Evolutionary conservation across 345 rosid species (phyloP).

Genomic region (Eucalyptus melliodora): DNA sequence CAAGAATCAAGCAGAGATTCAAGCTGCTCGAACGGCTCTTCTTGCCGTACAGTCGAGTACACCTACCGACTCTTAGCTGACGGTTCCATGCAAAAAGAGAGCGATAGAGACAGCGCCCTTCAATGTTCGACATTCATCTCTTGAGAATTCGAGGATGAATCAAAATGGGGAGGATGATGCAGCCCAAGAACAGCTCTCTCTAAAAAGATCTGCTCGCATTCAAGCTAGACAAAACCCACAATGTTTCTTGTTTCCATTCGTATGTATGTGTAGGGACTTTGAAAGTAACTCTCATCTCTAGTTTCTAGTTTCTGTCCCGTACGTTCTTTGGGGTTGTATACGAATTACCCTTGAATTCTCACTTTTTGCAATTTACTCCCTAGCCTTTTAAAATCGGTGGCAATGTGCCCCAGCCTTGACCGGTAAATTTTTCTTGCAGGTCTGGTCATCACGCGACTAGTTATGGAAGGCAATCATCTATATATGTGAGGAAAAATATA

Average conservation of each 20-base stretch:
- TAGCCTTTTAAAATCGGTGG: neutral
- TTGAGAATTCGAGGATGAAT: no score
- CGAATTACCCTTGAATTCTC: neutral
- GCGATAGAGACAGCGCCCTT: constrained; percentile 24
- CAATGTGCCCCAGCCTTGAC: neutral
- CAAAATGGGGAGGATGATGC: no score
- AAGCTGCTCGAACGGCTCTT: constrained; percentile 86
- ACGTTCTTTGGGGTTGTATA: neutral
- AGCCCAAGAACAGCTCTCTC: no score
- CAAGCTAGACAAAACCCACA: no score
- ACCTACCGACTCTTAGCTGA: constrained; percentile 33
- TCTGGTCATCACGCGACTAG: neutral
- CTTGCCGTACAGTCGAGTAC: constrained; percentile 43
- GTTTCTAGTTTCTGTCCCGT: neutral
- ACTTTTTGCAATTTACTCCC: neutral
- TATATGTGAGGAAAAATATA: no score
- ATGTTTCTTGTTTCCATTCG: no score
- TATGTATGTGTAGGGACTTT: neutral
- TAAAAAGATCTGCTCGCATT: constrained; percentile 9
- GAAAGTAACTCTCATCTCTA: neutral
- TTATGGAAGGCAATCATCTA: neutral
- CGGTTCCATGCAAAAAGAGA: constrained; percentile 61
- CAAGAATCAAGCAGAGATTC: constrained; percentile 58
- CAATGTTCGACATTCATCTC: neutral
- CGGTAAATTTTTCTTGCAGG: neutral